Conservation (phyloP, 305 asterid species). For the Caryopteris hybrid region DNA sequence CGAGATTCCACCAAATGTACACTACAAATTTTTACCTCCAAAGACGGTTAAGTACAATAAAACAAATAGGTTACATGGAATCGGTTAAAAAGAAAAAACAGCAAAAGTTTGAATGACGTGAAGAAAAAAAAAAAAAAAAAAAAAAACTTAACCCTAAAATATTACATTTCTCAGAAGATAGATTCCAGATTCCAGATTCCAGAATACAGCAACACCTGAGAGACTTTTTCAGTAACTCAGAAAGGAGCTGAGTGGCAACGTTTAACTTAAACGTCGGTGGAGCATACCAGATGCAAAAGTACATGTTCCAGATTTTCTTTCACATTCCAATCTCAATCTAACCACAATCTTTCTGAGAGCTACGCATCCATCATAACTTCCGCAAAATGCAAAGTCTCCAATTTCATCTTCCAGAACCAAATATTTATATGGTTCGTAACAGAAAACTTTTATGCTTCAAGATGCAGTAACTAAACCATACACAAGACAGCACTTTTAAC, state of each 20-base stretch:
- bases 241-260: not conserved
- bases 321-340: not conserved
- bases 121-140: too few species aligned
- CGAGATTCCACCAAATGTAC: too few species aligned
- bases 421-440: not conserved
- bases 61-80: too few species aligned
- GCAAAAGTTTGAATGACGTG: too few species aligned
- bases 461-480: conserved; percentile 2
- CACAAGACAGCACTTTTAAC: not conserved
- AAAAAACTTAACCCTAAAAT: not conserved
- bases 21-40: too few species aligned
- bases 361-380: not conserved
- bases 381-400: not conserved
- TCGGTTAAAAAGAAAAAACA: too few species aligned
- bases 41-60: too few species aligned
- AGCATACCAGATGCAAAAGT: not conserved
- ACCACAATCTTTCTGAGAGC: not conserved
- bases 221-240: conserved; percentile 9
- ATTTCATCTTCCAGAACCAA: not conserved
- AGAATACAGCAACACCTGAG: not conserved
- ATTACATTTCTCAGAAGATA: too few species aligned
- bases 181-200: too few species aligned
- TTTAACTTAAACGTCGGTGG: not conserved
- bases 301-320: not conserved
- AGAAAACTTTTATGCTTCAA: conserved; percentile 3